Conservation (phyloP, 192 early-diverging fungal genomes). For the Pilaira anomala region DNA sequence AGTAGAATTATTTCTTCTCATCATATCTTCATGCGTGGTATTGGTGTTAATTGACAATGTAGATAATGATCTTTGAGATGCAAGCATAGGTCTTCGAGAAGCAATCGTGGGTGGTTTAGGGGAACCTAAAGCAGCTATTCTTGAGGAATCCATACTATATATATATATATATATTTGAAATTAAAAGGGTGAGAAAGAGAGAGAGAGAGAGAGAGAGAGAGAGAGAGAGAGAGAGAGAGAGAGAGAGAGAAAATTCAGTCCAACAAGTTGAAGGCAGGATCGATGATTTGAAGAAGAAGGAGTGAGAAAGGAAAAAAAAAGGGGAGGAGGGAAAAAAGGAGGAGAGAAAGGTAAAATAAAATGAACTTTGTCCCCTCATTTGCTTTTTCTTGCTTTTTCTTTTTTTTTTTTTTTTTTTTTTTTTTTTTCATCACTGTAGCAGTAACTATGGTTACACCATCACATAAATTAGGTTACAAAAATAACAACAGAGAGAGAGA, state of each 20-base stretch:
- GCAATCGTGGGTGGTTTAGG: constrained; percentile 1
- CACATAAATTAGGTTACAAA: too few species aligned
- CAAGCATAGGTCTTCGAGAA: constrained; percentile 11
- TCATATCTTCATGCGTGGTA: not conserved
- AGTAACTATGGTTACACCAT: too few species aligned
- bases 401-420: too few species aligned
- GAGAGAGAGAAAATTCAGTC: not conserved
- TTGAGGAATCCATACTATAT: not conserved
- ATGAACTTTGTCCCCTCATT: not conserved
- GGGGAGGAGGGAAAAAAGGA: not conserved
- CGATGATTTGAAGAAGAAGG: not conserved
- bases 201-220: too few species aligned
- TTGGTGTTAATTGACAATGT: constrained; percentile 15
- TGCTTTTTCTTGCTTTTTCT: too few species aligned
- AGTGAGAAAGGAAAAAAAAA: not conserved
- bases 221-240: not conserved
- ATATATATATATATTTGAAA: not conserved
- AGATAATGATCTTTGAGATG: constrained; percentile 14
- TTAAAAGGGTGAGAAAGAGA: constrained; percentile 1
- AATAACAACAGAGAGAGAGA: too few species aligned
- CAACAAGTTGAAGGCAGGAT: too few species aligned
- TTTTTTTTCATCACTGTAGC: not conserved
- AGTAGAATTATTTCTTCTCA: constrained; percentile 9
- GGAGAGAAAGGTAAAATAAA: not conserved
- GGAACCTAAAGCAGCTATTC: not conserved